These are phyloP conservation scores for Cladosporium sp. DNA, from an alignment of 2,329 filamentous ascomycete species.

Conservation along the genomic window DNA sequence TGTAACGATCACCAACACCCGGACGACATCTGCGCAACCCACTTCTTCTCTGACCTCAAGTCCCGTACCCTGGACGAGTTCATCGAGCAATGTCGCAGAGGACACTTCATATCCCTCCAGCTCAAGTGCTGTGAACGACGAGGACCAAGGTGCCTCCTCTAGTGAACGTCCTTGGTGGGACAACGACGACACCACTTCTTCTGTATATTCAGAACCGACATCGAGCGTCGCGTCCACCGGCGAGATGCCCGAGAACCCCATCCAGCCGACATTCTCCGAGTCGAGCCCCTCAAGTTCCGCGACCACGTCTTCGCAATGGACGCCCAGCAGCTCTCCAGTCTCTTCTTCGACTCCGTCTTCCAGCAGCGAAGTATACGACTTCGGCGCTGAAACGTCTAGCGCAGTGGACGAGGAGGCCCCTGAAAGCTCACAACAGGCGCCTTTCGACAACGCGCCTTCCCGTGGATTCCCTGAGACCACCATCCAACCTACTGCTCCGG, in stretches of 20 bases:
- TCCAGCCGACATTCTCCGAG: constrained; percentile 1
- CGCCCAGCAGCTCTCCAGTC: constrained; percentile 7
- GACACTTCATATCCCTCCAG: neutral
- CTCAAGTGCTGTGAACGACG: neutral
- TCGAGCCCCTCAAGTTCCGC: neutral
- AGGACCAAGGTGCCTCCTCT: neutral
- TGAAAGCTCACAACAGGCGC: no score
- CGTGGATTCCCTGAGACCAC: neutral
- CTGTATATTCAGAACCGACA: neutral
- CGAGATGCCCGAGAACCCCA: neutral
- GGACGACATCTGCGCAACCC: constrained; percentile 3
- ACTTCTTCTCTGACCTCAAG: constrained; percentile 9
- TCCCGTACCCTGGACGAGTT: constrained; percentile 14
- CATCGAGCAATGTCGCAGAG: constrained; percentile 8
- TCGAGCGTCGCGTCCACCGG: neutral
- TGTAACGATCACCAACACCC: constrained; percentile 18
- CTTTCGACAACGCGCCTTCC: neutral
- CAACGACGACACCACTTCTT: neutral
- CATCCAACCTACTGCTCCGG: constrained; percentile 1
- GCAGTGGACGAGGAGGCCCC: neutral
- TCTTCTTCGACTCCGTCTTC: constrained; percentile 1
- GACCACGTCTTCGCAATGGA: neutral
- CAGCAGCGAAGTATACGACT: neutral
- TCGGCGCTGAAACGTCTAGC: neutral
- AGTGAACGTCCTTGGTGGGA: neutral